Evolutionary conservation across 2,329 filamentous ascomycete species (phyloP), one percentile per base, ranked within the genome.

Genomic region (Graphilbum sp.): DNA sequence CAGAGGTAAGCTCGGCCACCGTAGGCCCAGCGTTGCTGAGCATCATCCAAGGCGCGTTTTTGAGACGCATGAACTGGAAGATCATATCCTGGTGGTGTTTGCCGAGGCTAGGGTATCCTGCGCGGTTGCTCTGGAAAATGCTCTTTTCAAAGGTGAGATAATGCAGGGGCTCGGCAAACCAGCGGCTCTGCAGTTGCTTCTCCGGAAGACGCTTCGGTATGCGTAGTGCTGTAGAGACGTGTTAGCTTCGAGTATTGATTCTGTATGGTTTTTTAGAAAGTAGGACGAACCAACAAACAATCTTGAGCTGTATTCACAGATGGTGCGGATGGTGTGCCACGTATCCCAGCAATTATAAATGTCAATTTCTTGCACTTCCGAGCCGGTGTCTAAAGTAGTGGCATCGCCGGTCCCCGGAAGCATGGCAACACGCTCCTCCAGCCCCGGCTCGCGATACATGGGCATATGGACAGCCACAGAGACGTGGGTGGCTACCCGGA

Each of bases 281-380:
- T n/a, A n/a, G n/a, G n/a, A 54, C 84, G 64, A 78, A 94, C 88
- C 83, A 57, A 95, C 74, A 50, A 75, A 79, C 29, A 98, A 66
- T 54, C 85, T 74, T 40, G 69, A 61, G 56, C 79, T 79, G 59
- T 98, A 96, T 60, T 78, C 80, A 69, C 86, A 95, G 41, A 85
- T 65, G 38, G 77, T 79, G 38, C 90, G 72, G 50, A 98, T 80
- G 18, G 79, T 67, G 54, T 98, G 79, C 90, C 90, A 98, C 1
- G 81, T 79, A 57, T 96, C 87, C 92, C 92, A 98, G 3, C 78
- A 69, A 38, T 77, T 77, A 56, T 84, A 90, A 1, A 81, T 56
- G 50, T 88, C 79, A 43, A 78, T 61, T 18, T 74, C 67, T 24
- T 50, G 49, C 25, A n/a, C n/a, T n/a, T n/a, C n/a, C n/a, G n/a